Evolutionary conservation across 768 basidiomycete genomes (phyloP).

Genomic region (Myochromella boudieri): DNA sequence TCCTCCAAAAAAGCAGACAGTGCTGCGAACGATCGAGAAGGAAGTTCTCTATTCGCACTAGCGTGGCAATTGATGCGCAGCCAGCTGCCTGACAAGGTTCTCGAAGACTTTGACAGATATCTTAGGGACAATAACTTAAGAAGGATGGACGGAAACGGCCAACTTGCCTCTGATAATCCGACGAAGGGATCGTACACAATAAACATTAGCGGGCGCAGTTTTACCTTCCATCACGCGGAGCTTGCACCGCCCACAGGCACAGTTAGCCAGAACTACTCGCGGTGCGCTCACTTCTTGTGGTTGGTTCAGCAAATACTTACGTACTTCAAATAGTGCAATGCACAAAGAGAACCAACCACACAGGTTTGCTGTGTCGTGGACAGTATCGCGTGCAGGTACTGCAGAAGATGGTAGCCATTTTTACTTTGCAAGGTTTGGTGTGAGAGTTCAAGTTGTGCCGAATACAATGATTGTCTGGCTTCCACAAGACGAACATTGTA

Average conservation of each 20-base stretch:
- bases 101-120: conserved; percentile 2
- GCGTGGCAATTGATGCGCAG: conserved; percentile 12
- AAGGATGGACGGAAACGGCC: conserved; percentile 1
- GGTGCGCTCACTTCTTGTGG: conserved; percentile 2
- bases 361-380: conserved; percentile 12
- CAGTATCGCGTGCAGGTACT: background rate
- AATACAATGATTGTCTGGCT: conserved; percentile 15
- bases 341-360: conserved; percentile 19
- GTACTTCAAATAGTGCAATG: conserved; percentile 15
- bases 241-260: conserved; percentile 15
- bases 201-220: background rate
- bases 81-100: conserved; percentile 10
- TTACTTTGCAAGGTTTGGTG: conserved; percentile 13
- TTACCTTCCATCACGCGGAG: conserved; percentile 9
- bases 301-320: too few relatives aligned
- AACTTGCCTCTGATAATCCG: background rate
- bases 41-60: conserved; percentile 9
- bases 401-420: conserved; percentile 12
- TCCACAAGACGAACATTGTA: conserved; percentile 13
- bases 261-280: conserved; percentile 12
- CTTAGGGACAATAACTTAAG: background rate
- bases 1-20: too few relatives aligned
- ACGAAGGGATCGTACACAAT: background rate
- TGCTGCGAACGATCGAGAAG: background rate
- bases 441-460: conserved; percentile 3